phyloP scores from a whole-genome alignment of 768 basidiomycete genomes.

The Galerina marginata region DNA sequence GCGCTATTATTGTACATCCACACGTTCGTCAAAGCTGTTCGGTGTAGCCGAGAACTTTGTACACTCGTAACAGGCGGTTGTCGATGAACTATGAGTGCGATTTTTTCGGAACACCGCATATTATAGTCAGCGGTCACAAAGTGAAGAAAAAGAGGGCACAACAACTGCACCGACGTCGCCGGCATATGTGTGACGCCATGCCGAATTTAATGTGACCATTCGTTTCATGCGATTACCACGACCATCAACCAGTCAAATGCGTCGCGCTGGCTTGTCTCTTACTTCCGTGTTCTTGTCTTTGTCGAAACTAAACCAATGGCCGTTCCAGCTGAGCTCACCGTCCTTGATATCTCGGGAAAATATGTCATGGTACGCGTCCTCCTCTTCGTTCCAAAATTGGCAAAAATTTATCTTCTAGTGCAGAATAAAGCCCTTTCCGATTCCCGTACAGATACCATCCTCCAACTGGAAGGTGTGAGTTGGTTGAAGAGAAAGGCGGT shows the following conservation, averaged over 20 bases:
- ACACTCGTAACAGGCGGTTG: too few species aligned
- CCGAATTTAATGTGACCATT: too few species aligned
- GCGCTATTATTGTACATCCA: too few species aligned
- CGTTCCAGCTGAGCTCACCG: constrained; percentile 62
- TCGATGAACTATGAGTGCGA: too few species aligned
- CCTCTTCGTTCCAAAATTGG: background rate
- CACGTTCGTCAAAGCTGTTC: too few species aligned
- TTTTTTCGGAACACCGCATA: too few species aligned
- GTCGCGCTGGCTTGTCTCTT: background rate
- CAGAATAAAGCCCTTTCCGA: constrained; percentile 77
- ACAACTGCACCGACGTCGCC: too few species aligned
- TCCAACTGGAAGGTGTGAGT: constrained; percentile 71
- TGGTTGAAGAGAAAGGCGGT: constrained; percentile 77
- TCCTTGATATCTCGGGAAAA: constrained; percentile 64
- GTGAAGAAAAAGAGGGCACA: too few species aligned
- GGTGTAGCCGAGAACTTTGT: too few species aligned
- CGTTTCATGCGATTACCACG: constrained; percentile 21
- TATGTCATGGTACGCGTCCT: constrained; percentile 58
- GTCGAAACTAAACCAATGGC: constrained; percentile 52
- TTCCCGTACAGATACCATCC: constrained; percentile 58
- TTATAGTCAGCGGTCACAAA: too few species aligned
- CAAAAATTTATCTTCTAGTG: background rate
- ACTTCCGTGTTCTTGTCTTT: constrained; percentile 1
- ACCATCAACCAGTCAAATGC: constrained; percentile 1
- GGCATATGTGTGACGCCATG: too few species aligned